Percentiles rank a stretch among this genome's conserved stretches.
These are phyloP conservation scores for Saccharomyces hybrid DNA, from an alignment of 1,139 yeast genomes.

Conservation along the genomic window DNA sequence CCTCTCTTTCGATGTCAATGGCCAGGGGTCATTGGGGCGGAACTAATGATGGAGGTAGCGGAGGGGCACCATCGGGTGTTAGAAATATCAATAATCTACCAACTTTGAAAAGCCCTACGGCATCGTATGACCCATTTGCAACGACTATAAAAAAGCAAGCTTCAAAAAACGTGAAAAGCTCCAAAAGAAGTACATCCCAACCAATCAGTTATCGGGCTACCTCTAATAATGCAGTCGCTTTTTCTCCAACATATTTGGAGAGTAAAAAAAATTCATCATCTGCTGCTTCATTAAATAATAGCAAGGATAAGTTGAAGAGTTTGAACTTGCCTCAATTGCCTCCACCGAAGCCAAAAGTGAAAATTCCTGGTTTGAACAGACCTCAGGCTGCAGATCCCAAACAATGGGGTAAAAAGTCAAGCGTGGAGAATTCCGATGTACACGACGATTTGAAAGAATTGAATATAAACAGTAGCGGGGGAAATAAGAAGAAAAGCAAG, in stretches of 20 bases:
- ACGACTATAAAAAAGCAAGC: neutral
- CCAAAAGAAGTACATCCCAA: constrained; percentile 3
- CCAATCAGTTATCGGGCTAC: neutral
- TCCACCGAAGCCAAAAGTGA: constrained; percentile 35
- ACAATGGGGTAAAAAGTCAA: constrained; percentile 24
- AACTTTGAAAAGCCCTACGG: constrained; percentile 17
- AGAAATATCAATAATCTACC: constrained; percentile 22
- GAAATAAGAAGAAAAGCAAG: constrained; percentile 32
- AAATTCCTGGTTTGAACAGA: constrained; percentile 37
- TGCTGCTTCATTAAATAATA: constrained; percentile 8
- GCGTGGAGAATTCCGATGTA: constrained; percentile 3
- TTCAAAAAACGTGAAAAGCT: constrained; percentile 3
- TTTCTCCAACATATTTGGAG: constrained; percentile 7
- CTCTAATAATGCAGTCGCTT: constrained; percentile 8
- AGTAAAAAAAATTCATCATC: constrained; percentile 6
- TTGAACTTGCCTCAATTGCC: constrained; percentile 51
- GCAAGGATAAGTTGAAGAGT: constrained; percentile 22
- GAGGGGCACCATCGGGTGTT: constrained; percentile 18
- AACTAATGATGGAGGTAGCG: constrained; percentile 17
- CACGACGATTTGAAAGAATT: constrained; percentile 9
- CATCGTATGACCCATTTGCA: constrained; percentile 19
- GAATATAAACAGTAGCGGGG: constrained; percentile 7
- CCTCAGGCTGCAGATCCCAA: constrained; percentile 28
- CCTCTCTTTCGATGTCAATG: constrained; percentile 17
- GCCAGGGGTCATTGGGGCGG: constrained; percentile 1